These are phyloP conservation scores for Aquilaria sinensis DNA, from an alignment of 345 rosid species.

Conservation along the genomic window DNA sequence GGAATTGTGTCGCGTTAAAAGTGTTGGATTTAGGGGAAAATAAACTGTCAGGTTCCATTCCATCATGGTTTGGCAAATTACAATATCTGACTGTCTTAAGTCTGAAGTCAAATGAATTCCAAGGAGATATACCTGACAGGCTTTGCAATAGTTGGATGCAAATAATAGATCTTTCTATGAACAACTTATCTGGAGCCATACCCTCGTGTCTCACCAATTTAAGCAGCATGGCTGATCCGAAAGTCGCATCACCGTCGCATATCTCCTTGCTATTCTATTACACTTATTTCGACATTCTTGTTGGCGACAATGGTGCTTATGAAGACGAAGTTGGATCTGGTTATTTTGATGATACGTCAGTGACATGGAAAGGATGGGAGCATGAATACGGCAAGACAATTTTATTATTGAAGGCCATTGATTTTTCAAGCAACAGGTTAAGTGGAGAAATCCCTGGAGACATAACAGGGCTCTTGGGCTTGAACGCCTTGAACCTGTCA, in stretches of 20 bases:
- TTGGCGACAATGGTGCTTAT: not conserved
- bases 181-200: conserved; percentile 4
- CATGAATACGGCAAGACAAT: conserved; percentile 1
- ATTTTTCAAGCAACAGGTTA: conserved; percentile 13
- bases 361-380: conserved; percentile 11
- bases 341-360: not conserved
- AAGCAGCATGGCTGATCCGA: not conserved
- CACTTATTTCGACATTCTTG: not conserved
- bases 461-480: not conserved
- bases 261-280: not conserved
- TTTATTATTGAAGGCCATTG: conserved; percentile 8
- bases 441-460: conserved; percentile 7
- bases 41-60: conserved; percentile 15
- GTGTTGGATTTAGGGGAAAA: conserved; percentile 19
- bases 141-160: not conserved
- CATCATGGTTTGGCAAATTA: conserved; percentile 20
- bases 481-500: conserved; percentile 13
- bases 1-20: not conserved
- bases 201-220: conserved; percentile 11
- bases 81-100: conserved; percentile 8
- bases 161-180: conserved; percentile 5
- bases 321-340: not conserved
- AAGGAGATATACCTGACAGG: conserved; percentile 5
- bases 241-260: not conserved
- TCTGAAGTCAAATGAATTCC: conserved; percentile 15